Evolutionary conservation across 1,284 basidiomycete genomes (phyloP), one percentile per base, ranked within the genome.

Genomic region (Tremellales sp.): DNA sequence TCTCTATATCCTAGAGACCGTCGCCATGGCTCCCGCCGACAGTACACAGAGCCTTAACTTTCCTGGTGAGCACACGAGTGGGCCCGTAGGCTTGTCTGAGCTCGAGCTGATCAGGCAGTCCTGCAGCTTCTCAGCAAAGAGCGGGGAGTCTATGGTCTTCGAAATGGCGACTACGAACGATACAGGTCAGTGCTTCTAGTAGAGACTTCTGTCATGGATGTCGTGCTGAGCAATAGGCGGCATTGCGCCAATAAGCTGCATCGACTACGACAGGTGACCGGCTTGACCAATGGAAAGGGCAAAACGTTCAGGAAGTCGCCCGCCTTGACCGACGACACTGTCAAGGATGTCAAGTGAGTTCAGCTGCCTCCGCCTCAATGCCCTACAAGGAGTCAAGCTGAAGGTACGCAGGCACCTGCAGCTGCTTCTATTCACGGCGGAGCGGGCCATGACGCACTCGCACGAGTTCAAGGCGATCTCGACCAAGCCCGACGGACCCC

Each of bases 211-310:
- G 46, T 27, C 7, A 21, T 17, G 17, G 29, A 33, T 10, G 10
- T 33, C 29, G 10, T 10, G 36, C 39, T 40, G 23, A 40, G 5
- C 10, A 22, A 7, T 72, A 90, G 89, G 57, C 89, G 87, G 61
- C 92, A 93, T 65, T 96, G 91, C 69, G 82, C 87, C 13, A 89
- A 89, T 70, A 84, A 89, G 67, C 86, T 89, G 0, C 90, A 94
- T 75, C 85, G 90, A 40, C 77, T 96, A 43, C 83, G 92, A 53
- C 86, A 86, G 33, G 80, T 84, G 1, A 80, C 93, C 47, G 87
- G 87, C 65, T 81, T 85, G 71, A 92, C 89, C 11, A 89, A 92
- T 61, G 90, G 89, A 13, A 90, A 87, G 68, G 89, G 87, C 24
- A 84, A 85, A 61, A 86, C 87, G 43, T 97, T 89, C 79, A 93